A percentile compares a stretch with the other conserved stretches of the same genome.
Evolutionary conservation across 2,329 filamentous ascomycete species (phyloP).

Genomic region (Lachnellula arida): DNA sequence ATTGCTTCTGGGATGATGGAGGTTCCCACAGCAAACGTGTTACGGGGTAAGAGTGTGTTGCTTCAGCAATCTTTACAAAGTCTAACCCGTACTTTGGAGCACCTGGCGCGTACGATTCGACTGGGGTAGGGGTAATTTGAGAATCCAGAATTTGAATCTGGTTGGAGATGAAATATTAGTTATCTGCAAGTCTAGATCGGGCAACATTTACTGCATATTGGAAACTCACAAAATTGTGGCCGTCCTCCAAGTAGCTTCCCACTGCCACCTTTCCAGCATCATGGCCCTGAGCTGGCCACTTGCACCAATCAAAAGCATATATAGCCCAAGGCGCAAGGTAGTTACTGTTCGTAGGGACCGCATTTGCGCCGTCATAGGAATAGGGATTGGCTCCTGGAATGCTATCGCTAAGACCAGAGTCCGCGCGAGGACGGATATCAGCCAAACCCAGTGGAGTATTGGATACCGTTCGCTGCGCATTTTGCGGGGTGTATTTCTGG

Average conservation of each 20-base stretch:
- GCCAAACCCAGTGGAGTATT: slow-evolving; percentile 88
- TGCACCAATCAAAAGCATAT: slow-evolving; percentile 99
- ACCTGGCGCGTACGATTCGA: slow-evolving; percentile 65
- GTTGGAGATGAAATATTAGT: slow-evolving; percentile 3
- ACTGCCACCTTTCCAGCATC: slow-evolving; percentile 89
- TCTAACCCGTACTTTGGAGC: slow-evolving; percentile 73
- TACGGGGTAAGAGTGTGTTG: slow-evolving; percentile 95
- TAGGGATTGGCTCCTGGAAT: slow-evolving; percentile 52
- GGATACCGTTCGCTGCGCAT: slow-evolving; percentile 59
- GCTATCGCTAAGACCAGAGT: slow-evolving; percentile 73
- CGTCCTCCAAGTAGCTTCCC: slow-evolving; percentile 95
- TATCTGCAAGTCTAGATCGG: not conserved
- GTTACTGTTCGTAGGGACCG: slow-evolving; percentile 74
- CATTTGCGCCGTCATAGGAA: slow-evolving; percentile 62
- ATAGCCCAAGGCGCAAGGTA: slow-evolving; percentile 92
- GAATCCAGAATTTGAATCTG: slow-evolving; percentile 97
- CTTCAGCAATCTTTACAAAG: slow-evolving; percentile 90
- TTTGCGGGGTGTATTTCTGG: slow-evolving; percentile 51
- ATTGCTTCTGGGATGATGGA: slow-evolving; percentile 89
- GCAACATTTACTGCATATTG: not conserved
- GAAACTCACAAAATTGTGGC: slow-evolving; percentile 85
- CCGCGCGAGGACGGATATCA: slow-evolving; percentile 83
- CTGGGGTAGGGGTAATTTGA: slow-evolving; percentile 65
- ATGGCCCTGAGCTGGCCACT: slow-evolving; percentile 79
- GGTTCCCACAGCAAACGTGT: slow-evolving; percentile 95